Base-by-base conservation (phyloP, 306 rosid genomes). In the Quillaja saponaria region DNA sequence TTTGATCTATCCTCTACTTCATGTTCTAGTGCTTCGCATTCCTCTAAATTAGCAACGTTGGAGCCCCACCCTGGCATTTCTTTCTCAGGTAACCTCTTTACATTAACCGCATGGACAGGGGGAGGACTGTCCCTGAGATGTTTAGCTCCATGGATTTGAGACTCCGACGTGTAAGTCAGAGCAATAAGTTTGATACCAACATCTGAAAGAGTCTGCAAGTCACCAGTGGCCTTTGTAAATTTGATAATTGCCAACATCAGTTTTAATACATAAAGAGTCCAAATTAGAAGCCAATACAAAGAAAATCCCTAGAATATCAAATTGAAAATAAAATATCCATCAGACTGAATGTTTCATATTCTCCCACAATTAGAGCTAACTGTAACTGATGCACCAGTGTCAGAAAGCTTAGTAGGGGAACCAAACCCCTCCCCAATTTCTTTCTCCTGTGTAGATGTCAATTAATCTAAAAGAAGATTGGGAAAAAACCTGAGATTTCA, bases 31-130 rank as follows among this genome's bases (percentile, higher is more conserved):
- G 99, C 95, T 62, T 89, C 99, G 96, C 96, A 89, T 71, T 86
- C 99, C 42, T 83, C 62, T 77, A 86, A 71, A 85, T 85, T 89
- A 7, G 95, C 86, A 13, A 92, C 99, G 51, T 86, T 92, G n/a
- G 78, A 67, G 19, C 96, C 99, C 99, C 96, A 92, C 2, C 99
- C 96, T 0, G 95, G 97, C 94, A 89, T 10, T 35, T 89, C 99
- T 82, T 94, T 94, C 88, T 94, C 95, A 0, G 83, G 95, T 42
- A 94, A 72, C 76, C 94, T 81, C 84, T 64, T 83, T 10, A 82
- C 87, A 56, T 92, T 84, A 10, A 86, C 73, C 34, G 57, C 65
- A 44, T 90, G 95, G 4, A 91, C 82, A 8, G 95, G 91, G 4
- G 95, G 95, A 10, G 96, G 96, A 7, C 65, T 74, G 25, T 87